These are phyloP conservation scores for Cocos nucifera DNA, from an alignment of 176 grass and related monocot species.

Conservation along the genomic window DNA sequence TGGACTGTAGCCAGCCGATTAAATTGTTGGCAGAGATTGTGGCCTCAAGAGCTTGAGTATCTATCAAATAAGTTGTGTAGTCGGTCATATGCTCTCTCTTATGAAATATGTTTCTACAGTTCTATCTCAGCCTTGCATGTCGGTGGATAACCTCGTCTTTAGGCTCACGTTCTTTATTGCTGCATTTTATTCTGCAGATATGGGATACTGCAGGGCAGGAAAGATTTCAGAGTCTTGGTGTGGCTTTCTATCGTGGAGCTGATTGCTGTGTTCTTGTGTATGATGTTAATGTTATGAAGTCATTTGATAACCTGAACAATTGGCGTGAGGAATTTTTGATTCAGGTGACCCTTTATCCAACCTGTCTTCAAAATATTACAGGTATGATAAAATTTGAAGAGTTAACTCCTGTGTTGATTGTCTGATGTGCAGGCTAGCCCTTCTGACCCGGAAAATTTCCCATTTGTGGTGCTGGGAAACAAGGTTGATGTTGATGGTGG, in stretches of 20 bases:
- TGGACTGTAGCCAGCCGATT: too few relatives aligned
- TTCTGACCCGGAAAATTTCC: conserved; percentile 5
- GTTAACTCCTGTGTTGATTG: background rate
- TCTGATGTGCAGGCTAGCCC: conserved; percentile 11
- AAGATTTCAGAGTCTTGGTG: conserved; percentile 16
- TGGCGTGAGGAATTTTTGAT: conserved; percentile 13
- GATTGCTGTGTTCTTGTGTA: conserved; percentile 16
- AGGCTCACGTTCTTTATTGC: too few relatives aligned
- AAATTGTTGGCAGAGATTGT: too few relatives aligned
- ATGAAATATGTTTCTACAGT: too few relatives aligned
- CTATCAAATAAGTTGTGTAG: too few relatives aligned
- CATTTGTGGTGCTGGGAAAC: conserved; percentile 10
- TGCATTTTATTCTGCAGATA: conserved; percentile 1
- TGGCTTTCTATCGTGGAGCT: conserved; percentile 15
- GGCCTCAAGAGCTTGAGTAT: too few relatives aligned
- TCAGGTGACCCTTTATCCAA: background rate
- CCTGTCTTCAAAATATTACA: too few relatives aligned
- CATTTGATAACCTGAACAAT: conserved; percentile 18
- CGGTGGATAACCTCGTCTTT: too few relatives aligned
- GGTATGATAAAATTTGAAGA: too few relatives aligned
- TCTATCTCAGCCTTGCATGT: too few relatives aligned
- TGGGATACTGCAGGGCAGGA: conserved; percentile 14
- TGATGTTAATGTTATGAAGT: conserved; percentile 19
- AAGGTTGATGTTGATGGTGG: conserved; percentile 15
- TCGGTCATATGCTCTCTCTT: too few relatives aligned